Base-by-base conservation (phyloP, 495 filamentous ascomycete species). In the Achaetomiella virescens region DNA sequence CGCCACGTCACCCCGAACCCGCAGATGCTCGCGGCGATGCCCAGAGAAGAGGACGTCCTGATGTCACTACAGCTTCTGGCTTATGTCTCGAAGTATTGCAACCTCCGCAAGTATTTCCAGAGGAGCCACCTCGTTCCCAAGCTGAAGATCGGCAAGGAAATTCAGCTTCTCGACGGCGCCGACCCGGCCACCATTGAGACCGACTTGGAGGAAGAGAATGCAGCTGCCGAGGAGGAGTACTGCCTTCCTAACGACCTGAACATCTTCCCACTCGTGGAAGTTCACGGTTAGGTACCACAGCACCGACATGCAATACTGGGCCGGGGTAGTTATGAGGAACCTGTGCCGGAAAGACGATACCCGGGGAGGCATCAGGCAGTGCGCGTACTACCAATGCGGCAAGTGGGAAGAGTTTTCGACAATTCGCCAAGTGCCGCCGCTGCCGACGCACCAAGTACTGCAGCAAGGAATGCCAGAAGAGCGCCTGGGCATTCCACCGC, bases 401-500 rank as follows among this genome's bases (percentile, higher is more conserved):
- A 93, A 92, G 70, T 97, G 93, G 93, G 93, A 98, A 65, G 86
- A 95, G 71, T 96, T 79, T 70, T 51, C 82, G 93, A 41, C 92
- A 97, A 67, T 98, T 97, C 70, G 93, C 93, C 61, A 98, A 98
- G 70, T 98, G 93, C 73, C 86, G 93, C 41, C 85, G 93, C 46
- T 98, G 93, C 74, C 85, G 93, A 59, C 85, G 93, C 58, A 98
- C 93, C 59, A 98, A 98, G 69, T 98, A 98, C 75, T 98, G 93
- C 84, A 96, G 90, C 81, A 98, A 98, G 73, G 93, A 97, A 66
- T 98, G 93, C 74, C 93, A 98, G 72, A 97, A 98, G 77, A 91
- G 89, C 60, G 93, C 93, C 9, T 98, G 93, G 93, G 89, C 93
- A 12, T 96, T 89, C 70, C 93, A 98, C 66, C 84, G 93, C 42